Conservation (phyloP, 1,284 basidiomycete genomes). For the Omphalotus olearius region DNA sequence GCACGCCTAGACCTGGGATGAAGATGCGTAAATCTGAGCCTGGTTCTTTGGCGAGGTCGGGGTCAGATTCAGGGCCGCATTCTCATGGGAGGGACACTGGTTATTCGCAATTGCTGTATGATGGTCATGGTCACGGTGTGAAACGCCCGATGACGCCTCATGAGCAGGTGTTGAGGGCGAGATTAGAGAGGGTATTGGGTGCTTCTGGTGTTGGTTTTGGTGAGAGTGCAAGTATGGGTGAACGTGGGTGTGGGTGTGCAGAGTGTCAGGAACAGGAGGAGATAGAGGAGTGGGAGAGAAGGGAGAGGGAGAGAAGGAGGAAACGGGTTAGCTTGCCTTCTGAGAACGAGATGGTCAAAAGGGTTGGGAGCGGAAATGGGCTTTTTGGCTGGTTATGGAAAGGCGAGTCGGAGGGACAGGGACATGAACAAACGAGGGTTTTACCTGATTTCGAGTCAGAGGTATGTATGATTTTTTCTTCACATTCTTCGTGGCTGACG, state of each 20-base stretch:
- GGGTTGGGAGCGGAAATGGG: background rate
- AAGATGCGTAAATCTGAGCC: too few species aligned
- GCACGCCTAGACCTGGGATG: too few species aligned
- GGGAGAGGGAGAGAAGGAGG: background rate
- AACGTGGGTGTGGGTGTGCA: background rate
- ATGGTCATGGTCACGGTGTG: too few species aligned
- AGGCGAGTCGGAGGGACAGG: background rate
- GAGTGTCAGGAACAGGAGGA: too few species aligned
- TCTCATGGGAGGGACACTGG: too few species aligned
- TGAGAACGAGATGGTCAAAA: background rate
- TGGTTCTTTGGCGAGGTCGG: too few species aligned
- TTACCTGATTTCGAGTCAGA: background rate
- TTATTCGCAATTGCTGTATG: too few species aligned
- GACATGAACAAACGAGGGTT: background rate
- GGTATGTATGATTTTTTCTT: background rate
- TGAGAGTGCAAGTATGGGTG: background rate
- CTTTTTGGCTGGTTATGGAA: slow-evolving; percentile 9
- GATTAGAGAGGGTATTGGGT: slow-evolving; percentile 9
- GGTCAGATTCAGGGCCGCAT: too few species aligned
- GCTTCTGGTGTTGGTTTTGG: background rate
- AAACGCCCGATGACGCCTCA: slow-evolving; percentile 7
- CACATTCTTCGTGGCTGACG: too few species aligned
- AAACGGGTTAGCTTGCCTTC: slow-evolving; percentile 4
- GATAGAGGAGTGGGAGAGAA: background rate
- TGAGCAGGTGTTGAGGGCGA: slow-evolving; percentile 9